phyloP scores from a whole-genome alignment of 768 basidiomycete species.

The Termitomyces sp. region DNA sequence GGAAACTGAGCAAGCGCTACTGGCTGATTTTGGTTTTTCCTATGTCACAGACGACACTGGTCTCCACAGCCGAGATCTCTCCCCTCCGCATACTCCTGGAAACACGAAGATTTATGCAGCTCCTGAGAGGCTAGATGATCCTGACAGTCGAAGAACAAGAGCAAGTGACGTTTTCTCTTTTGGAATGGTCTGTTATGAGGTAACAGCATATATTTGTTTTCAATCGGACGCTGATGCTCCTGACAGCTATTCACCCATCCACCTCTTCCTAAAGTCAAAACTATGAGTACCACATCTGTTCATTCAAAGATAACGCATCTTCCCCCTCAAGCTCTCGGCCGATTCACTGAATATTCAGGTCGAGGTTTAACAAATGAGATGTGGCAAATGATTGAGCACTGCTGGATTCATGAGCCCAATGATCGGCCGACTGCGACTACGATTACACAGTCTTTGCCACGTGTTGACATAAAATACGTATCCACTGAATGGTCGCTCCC shows the following conservation, averaged over 20 bases:
- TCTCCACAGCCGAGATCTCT: background rate
- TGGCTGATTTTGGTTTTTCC: slow-evolving; percentile 47
- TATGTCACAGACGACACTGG: slow-evolving; percentile 16
- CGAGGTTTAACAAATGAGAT: background rate
- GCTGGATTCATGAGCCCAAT: background rate
- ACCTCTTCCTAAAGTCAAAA: background rate
- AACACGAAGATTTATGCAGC: background rate
- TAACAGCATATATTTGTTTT: background rate
- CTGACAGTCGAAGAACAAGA: background rate
- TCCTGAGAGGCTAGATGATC: background rate
- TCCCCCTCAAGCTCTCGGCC: background rate
- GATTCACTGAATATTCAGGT: background rate
- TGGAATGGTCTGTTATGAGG: background rate
- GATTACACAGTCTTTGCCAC: background rate
- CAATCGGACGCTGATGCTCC: background rate
- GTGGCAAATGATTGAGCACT: background rate
- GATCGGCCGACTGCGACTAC: background rate
- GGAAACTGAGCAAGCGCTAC: slow-evolving; percentile 32
- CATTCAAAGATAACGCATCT: background rate
- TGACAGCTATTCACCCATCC: background rate
- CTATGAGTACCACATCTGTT: background rate
- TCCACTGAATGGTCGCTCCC: background rate
- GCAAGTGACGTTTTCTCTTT: background rate
- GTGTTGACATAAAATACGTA: background rate
- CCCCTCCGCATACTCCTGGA: background rate